Evolutionary conservation across 2,329 filamentous ascomycete genomes (phyloP).

Genomic region (Fusarium odoratissimum): DNA sequence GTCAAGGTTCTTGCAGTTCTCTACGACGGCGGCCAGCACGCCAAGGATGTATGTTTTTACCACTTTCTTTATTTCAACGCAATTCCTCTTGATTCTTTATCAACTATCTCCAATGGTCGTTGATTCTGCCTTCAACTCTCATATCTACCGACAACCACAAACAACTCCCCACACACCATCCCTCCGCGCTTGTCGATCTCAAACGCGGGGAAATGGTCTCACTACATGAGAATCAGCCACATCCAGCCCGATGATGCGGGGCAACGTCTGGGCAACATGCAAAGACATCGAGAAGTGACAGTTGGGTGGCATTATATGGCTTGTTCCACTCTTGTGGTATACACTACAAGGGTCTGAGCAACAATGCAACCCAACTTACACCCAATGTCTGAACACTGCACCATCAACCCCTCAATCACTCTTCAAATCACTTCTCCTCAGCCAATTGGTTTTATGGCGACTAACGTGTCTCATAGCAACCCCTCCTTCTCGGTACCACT

Average conservation of each 20-base stretch:
- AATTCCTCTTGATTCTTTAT: conserved; percentile 3
- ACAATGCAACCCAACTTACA: conserved; percentile 32
- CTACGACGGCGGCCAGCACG: conserved; percentile 92
- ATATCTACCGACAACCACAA: conserved; percentile 21
- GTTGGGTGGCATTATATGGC: conserved; percentile 17
- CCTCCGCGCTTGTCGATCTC: conserved; percentile 39
- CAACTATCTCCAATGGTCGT: conserved; percentile 17
- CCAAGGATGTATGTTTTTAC: conserved; percentile 74
- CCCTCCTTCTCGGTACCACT: conserved; percentile 89
- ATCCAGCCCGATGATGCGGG: conserved; percentile 38
- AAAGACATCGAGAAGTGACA: conserved; percentile 6
- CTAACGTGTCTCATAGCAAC: conserved; percentile 62
- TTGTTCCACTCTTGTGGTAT: conserved; percentile 20
- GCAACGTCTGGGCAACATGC: conserved; percentile 21
- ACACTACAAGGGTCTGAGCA: conserved; percentile 21
- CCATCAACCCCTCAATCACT: conserved; percentile 7
- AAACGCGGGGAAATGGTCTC: conserved; percentile 46
- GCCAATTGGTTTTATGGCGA: conserved; percentile 26
- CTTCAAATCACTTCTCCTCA: background rate
- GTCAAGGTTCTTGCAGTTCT: conserved; percentile 95
- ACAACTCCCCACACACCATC: conserved; percentile 32
- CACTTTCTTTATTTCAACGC: background rate
- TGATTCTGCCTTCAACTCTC: conserved; percentile 12
- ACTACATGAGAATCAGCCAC: conserved; percentile 41
- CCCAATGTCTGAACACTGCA: conserved; percentile 18